These are phyloP conservation scores for Fagus crenata DNA, from an alignment of 306 rosid genomes.

Conservation along the genomic window DNA sequence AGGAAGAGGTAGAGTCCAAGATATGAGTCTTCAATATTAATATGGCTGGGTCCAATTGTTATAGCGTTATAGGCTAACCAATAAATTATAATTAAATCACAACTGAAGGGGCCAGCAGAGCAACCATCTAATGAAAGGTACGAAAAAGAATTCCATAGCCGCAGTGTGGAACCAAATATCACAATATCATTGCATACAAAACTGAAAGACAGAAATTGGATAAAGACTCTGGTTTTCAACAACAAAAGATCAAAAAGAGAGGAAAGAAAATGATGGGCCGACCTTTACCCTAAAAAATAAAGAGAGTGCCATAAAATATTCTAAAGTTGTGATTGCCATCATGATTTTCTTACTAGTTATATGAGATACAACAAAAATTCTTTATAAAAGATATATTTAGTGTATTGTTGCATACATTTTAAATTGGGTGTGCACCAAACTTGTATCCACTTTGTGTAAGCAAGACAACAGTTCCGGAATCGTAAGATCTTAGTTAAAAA, in stretches of 20 bases:
- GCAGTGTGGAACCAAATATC: background rate
- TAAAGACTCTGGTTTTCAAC: slow-evolving; percentile 10
- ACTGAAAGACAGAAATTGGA: background rate
- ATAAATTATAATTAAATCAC: background rate
- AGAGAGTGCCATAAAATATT: slow-evolving; percentile 15
- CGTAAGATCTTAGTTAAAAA: background rate
- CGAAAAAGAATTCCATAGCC: background rate
- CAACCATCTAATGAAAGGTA: background rate
- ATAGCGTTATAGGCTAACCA: background rate
- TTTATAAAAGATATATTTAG: no score
- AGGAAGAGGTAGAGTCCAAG: background rate
- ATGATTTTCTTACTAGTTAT: no score
- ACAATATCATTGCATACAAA: background rate
- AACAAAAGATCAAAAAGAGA: slow-evolving; percentile 12
- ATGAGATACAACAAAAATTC: no score
- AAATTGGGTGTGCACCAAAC: background rate
- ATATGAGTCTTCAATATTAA: background rate
- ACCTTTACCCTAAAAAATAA: slow-evolving; percentile 10
- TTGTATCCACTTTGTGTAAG: background rate
- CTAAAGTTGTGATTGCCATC: slow-evolving; percentile 23
- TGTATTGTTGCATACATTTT: slow-evolving; percentile 12
- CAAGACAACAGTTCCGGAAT: background rate
- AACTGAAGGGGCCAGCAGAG: background rate
- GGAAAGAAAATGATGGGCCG: slow-evolving; percentile 21
- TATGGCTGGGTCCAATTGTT: background rate